A percentile compares a stretch with the other conserved stretches of the same genome.
phyloP scores from a whole-genome alignment of 139 green algal genomes.

The Tetraselmis striata region DNA sequence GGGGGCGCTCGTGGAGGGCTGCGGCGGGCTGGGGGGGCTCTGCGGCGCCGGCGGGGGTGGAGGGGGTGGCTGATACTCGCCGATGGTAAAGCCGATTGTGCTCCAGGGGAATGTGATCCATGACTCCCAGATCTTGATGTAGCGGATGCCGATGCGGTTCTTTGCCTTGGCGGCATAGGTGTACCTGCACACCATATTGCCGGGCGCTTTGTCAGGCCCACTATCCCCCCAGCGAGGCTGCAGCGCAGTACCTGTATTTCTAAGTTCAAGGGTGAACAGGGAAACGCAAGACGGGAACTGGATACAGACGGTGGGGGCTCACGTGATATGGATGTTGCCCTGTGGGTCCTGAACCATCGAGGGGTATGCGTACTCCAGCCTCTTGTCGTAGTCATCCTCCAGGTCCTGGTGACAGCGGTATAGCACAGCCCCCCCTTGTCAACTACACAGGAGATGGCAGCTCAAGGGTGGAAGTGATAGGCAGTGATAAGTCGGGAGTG shows the following conservation, averaged over 20 bases:
- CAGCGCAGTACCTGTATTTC: no score
- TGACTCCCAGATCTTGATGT: neutral
- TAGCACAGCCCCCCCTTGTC: no score
- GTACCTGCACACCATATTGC: no score
- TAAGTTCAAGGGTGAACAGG: no score
- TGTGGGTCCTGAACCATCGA: neutral
- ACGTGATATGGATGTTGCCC: constrained; percentile 6
- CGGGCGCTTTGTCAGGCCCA: no score
- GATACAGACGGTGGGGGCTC: neutral
- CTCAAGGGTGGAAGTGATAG: no score
- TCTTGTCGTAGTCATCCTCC: neutral
- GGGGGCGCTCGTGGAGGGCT: neutral
- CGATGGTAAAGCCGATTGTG: neutral
- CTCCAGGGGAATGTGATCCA: neutral
- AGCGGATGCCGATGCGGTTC: neutral
- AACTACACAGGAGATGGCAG: no score
- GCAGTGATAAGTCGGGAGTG: no score
- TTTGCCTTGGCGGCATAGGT: neutral
- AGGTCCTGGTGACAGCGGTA: no score
- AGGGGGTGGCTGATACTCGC: neutral
- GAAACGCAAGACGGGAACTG: no score
- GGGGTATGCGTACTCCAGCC: constrained; percentile 5
- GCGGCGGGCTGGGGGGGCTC: neutral
- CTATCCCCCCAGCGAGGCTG: no score
- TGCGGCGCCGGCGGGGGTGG: neutral